These are phyloP conservation scores for Boletus subparvulus DNA, from an alignment of 768 basidiomycete genomes.

Conservation along the genomic window DNA sequence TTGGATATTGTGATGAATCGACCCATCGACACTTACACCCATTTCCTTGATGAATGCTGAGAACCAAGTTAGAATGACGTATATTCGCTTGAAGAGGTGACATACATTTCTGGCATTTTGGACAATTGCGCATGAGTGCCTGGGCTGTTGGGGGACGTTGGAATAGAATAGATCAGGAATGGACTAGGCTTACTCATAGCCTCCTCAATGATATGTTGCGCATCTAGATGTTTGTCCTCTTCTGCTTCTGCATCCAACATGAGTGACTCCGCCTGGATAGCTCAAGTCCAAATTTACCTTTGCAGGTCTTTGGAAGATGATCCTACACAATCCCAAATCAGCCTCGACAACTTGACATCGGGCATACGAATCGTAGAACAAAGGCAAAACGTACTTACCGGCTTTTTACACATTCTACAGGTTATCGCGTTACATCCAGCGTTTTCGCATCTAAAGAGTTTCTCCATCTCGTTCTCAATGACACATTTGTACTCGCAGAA, in stretches of 20 bases:
- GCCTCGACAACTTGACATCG: not conserved
- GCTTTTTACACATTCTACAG: constrained; percentile 77
- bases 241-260: constrained; percentile 55
- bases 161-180: not conserved
- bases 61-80: not conserved
- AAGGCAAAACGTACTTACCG: constrained; percentile 40
- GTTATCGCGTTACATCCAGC: constrained; percentile 72
- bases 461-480: constrained; percentile 68
- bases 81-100: not conserved
- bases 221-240: constrained; percentile 71
- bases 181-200: constrained; percentile 72
- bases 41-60: constrained; percentile 79
- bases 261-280: not conserved
- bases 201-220: constrained; percentile 80
- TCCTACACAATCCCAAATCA: constrained; percentile 44
- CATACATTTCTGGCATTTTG: constrained; percentile 77
- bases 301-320: constrained; percentile 78
- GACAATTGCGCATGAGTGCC: constrained; percentile 86
- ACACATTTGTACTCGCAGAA: constrained; percentile 86
- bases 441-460: constrained; percentile 55
- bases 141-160: constrained; percentile 45
- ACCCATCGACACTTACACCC: constrained; percentile 52
- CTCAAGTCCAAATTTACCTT: constrained; percentile 44
- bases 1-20: not conserved
- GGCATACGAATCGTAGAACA: not conserved